These are phyloP conservation scores for Cladophialophora bantiana DNA, from an alignment of 2,329 filamentous ascomycete species.

Conservation along the genomic window DNA sequence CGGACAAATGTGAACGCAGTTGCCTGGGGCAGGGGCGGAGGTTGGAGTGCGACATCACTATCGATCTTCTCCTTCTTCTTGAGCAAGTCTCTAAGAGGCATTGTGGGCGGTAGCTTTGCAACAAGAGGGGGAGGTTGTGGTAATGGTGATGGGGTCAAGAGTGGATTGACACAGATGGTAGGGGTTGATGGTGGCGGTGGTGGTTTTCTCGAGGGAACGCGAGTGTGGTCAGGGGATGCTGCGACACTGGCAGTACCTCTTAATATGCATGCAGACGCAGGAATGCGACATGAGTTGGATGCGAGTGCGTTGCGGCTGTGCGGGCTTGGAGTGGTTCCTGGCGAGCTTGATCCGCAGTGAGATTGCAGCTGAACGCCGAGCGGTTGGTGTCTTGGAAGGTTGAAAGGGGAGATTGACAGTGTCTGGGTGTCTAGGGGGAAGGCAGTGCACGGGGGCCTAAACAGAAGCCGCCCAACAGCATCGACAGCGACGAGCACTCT, in stretches of 20 bases:
- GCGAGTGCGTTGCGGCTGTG: conserved; percentile 30
- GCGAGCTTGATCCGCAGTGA: conserved; percentile 4
- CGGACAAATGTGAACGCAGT: conserved; percentile 84
- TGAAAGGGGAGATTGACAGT: conserved; percentile 10
- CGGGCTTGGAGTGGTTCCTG: conserved; percentile 27
- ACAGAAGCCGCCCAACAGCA: neutral
- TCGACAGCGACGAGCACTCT: no score
- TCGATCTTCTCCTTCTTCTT: conserved; percentile 67
- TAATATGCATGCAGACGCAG: conserved; percentile 24
- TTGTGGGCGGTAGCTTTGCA: conserved; percentile 42
- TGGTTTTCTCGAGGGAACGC: neutral
- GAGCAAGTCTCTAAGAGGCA: conserved; percentile 67
- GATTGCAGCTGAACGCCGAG: conserved; percentile 10
- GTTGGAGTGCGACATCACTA: conserved; percentile 43
- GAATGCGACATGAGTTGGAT: conserved; percentile 24
- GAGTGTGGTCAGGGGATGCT: conserved; percentile 21
- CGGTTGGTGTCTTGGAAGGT: conserved; percentile 16
- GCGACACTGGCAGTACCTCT: conserved; percentile 32
- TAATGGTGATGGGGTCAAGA: neutral
- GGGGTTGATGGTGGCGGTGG: neutral
- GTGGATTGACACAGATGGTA: neutral
- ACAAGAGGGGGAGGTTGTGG: neutral
- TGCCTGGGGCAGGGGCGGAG: conserved; percentile 45
- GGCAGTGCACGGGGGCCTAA: conserved; percentile 23
- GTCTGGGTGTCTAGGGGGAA: neutral